These are phyloP conservation scores for Aspergillus sp. DNA, from an alignment of 2,329 filamentous ascomycete genomes.

Conservation along the genomic window DNA sequence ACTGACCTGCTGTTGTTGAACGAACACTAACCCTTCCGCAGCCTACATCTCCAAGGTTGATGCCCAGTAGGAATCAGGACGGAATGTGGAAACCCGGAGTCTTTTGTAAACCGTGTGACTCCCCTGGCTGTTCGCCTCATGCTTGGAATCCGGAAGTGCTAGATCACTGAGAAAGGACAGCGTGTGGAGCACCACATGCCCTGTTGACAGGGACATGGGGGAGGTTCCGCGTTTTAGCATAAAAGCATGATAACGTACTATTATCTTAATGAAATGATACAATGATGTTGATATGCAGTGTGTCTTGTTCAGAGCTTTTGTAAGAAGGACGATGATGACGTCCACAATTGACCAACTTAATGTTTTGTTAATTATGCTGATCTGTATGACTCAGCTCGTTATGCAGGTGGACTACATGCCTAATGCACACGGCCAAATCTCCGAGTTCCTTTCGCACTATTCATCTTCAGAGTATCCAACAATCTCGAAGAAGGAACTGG, in stretches of 20 bases:
- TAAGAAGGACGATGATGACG: not conserved
- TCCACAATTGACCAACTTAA: too few species aligned
- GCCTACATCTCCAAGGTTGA: slow-evolving; percentile 79
- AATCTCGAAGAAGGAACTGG: too few species aligned
- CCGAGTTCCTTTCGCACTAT: too few species aligned
- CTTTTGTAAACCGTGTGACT: slow-evolving; percentile 27
- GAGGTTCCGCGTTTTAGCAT: slow-evolving; percentile 13
- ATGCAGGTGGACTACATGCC: too few species aligned
- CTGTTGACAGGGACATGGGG: slow-evolving; percentile 7
- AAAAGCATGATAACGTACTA: slow-evolving; percentile 27
- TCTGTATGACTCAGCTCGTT: too few species aligned
- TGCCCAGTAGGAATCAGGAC: slow-evolving; percentile 43
- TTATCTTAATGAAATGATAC: slow-evolving; percentile 25
- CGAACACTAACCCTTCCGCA: slow-evolving; percentile 37
- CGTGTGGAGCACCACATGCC: slow-evolving; percentile 5
- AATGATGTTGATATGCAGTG: slow-evolving; percentile 5
- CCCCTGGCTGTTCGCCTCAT: slow-evolving; percentile 3
- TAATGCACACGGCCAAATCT: too few species aligned
- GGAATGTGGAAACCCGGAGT: slow-evolving; percentile 30
- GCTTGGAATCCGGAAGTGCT: not conserved
- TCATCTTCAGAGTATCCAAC: too few species aligned
- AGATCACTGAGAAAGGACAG: not conserved
- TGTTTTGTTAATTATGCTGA: too few species aligned
- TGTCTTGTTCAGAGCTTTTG: not conserved
- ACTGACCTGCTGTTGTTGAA: not conserved